Conservation (phyloP, 306 rosid genomes). For the cucumber (Cucumis sativus) region DNA sequence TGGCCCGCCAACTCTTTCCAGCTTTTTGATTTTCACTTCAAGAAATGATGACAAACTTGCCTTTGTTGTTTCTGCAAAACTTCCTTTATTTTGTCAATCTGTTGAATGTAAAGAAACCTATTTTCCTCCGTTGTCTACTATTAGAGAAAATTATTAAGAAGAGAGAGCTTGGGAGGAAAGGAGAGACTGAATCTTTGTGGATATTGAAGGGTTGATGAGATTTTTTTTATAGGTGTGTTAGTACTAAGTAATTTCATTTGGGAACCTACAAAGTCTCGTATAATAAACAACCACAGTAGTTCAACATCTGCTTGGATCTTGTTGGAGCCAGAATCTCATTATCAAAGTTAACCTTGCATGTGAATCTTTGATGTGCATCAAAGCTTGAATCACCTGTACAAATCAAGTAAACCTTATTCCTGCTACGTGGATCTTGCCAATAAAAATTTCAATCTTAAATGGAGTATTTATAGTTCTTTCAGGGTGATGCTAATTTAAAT, state of each 20-base stretch:
- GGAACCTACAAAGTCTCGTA: background rate
- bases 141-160: background rate
- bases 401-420: background rate
- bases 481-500: background rate
- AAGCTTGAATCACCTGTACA: background rate
- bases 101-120: background rate
- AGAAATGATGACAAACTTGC: background rate
- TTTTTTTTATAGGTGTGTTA: background rate
- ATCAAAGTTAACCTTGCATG: background rate
- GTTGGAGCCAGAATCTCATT: background rate
- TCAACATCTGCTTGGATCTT: background rate
- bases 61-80: background rate
- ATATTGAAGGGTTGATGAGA: background rate
- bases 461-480: background rate
- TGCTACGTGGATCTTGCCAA: background rate
- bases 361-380: background rate
- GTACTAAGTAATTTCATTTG: background rate
- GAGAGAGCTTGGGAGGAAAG: background rate
- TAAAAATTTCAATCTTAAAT: background rate
- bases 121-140: background rate
- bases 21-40: background rate
- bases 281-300: background rate
- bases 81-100: background rate
- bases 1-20: background rate
- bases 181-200: background rate